Percentiles rank a stretch among this genome's conserved stretches.
phyloP scores from a whole-genome alignment of 495 filamentous ascomycete genomes.

The Aspergillus cavernicola region DNA sequence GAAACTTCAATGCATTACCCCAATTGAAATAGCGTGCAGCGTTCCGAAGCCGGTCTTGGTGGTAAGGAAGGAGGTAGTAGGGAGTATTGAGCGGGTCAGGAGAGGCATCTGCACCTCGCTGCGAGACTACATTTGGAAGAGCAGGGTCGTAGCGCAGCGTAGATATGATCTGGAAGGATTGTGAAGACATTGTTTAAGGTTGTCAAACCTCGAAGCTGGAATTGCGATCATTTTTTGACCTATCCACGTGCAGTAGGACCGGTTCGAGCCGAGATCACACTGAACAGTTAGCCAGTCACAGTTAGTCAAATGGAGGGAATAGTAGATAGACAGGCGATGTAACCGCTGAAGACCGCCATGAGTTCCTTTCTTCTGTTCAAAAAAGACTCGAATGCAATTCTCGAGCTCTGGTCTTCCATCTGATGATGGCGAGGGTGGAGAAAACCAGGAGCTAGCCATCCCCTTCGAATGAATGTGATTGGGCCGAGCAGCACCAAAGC shows the following conservation, averaged over 20 bases:
- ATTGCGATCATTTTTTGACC: slow-evolving; percentile 6
- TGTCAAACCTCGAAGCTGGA: slow-evolving; percentile 2
- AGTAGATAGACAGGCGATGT: neutral
- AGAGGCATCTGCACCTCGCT: slow-evolving; percentile 40
- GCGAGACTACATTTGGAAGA: slow-evolving; percentile 43
- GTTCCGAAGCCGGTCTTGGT: slow-evolving; percentile 74
- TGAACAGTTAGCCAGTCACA: neutral
- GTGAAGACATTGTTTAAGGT: slow-evolving; percentile 7
- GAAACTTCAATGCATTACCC: slow-evolving; percentile 31
- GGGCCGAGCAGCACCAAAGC: slow-evolving; percentile 27
- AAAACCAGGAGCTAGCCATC: slow-evolving; percentile 22
- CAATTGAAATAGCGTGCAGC: slow-evolving; percentile 70
- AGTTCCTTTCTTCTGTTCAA: no score
- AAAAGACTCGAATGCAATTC: neutral
- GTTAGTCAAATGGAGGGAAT: neutral
- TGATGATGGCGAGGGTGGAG: slow-evolving; percentile 15
- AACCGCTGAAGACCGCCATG: neutral
- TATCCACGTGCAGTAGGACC: slow-evolving; percentile 7
- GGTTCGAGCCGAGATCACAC: neutral
- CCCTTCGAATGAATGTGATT: slow-evolving; percentile 30
- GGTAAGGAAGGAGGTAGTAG: slow-evolving; percentile 80
- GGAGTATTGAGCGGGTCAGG: slow-evolving; percentile 47
- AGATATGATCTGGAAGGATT: slow-evolving; percentile 60
- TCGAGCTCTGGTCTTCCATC: slow-evolving; percentile 3
- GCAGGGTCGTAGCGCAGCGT: slow-evolving; percentile 71